Conservation (phyloP, 2,329 filamentous ascomycete species). For the Aspergillus brunneoviolaceus region DNA sequence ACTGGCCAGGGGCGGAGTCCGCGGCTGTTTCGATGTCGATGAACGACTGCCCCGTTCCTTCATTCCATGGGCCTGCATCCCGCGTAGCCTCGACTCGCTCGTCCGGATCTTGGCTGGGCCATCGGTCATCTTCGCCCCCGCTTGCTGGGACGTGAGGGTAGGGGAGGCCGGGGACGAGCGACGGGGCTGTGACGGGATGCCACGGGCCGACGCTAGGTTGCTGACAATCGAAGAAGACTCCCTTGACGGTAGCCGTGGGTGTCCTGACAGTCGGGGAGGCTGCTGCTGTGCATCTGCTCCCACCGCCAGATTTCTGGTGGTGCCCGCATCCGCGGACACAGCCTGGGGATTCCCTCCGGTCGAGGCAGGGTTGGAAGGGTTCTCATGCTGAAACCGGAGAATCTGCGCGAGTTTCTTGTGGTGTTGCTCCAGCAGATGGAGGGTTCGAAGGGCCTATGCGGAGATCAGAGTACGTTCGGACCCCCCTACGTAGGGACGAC, state of each 20-base stretch:
- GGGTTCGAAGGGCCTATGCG: conserved; percentile 75
- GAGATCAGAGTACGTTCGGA: not conserved
- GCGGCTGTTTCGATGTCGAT: conserved; percentile 30
- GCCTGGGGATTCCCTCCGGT: conserved; percentile 20
- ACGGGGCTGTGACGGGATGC: conserved; percentile 60
- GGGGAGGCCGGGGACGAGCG: conserved; percentile 68
- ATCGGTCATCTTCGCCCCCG: conserved; percentile 67
- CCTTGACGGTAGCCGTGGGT: conserved; percentile 55
- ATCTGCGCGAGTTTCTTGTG: conserved; percentile 81
- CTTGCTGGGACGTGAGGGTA: conserved; percentile 71
- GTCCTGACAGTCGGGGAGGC: conserved; percentile 39
- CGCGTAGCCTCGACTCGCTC: conserved; percentile 31
- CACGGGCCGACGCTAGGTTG: conserved; percentile 81
- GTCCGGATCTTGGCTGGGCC: conserved; percentile 45
- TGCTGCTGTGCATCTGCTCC: conserved; percentile 36
- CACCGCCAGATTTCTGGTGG: conserved; percentile 24
- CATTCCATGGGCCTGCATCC: conserved; percentile 15
- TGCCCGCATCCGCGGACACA: conserved; percentile 16
- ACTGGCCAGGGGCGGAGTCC: conserved; percentile 35
- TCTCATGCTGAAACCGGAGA: conserved; percentile 66
- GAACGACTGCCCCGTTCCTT: conserved; percentile 29
- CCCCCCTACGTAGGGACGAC: not conserved
- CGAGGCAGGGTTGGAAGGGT: conserved; percentile 37
- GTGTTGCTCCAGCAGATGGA: conserved; percentile 82
- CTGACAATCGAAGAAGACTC: conserved; percentile 83